Percentiles rank a stretch among this genome's conserved stretches.
phyloP scores from a whole-genome alignment of 2,329 filamentous ascomycete species.

The Esteya vermicola region DNA sequence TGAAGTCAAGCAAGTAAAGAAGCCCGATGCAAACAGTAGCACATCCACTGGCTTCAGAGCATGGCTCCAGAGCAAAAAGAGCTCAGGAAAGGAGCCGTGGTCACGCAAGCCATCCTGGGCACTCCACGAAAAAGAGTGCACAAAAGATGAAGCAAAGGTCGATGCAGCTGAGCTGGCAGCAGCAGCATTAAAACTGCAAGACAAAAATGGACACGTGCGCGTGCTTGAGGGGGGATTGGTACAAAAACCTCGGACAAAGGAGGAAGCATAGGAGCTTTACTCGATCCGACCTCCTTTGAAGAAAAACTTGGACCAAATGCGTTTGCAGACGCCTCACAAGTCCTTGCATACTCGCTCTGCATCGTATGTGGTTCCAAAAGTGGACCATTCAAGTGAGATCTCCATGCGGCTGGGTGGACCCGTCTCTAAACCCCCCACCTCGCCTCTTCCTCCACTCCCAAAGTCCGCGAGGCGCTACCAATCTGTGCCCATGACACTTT shows the following conservation, averaged over 20 bases:
- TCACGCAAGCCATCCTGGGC: constrained; percentile 6
- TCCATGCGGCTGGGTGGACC: not conserved
- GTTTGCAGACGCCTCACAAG: too few species aligned
- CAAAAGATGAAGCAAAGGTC: not conserved
- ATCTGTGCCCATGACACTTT: too few species aligned
- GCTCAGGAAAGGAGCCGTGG: constrained; percentile 1
- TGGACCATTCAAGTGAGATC: too few species aligned
- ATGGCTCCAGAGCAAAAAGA: constrained; percentile 7
- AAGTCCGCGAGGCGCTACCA: too few species aligned
- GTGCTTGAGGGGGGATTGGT: not conserved
- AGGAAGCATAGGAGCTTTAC: constrained; percentile 5
- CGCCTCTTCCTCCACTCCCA: constrained; percentile 7
- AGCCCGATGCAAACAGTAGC: not conserved
- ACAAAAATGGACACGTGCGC: not conserved
- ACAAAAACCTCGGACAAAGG: constrained; percentile 1
- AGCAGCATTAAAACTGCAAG: not conserved
- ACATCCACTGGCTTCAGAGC: constrained; percentile 4
- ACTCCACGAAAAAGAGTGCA: constrained; percentile 3
- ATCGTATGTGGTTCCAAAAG: too few species aligned
- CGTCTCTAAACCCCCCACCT: constrained; percentile 3
- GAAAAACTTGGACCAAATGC: not conserved
- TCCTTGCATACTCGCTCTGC: too few species aligned
- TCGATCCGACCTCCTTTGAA: constrained; percentile 4
- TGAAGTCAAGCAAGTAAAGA: not conserved
- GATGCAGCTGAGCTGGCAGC: not conserved